Base-by-base conservation (phyloP, 345 rosid genomes). In the Salix viminalis region DNA sequence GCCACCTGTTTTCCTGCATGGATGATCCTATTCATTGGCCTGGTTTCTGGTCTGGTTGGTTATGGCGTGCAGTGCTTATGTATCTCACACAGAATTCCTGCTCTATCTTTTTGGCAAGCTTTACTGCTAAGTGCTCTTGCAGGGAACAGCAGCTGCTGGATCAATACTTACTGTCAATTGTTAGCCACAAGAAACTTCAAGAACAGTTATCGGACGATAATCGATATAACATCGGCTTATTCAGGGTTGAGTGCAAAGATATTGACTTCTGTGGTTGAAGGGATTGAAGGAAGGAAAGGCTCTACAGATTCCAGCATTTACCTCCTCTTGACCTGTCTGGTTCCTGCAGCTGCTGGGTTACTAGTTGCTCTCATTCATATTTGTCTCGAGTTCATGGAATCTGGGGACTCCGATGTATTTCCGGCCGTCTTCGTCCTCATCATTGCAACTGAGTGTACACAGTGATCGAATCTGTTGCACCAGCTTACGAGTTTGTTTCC, bases 111-210 rank as follows among this genome's bases (percentile, higher is more conserved):
- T 48, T 77, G 72, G 56, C 80, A 77, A 28, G 66, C 56, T 7
- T 37, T 77, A 14, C 52, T 77, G 24, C 80, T 71, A 18, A 65
- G 48, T 65, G 39, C 11, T 48, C 64, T 71, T 62, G 71, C 71
- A 71, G 80, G 76, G 24, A 64, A 77, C 18, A 75, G 83, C 65
- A 48, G 41, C 24, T 80, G 83, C 18, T 80, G 83, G 79, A 65
- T 80, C 58, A 70, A 64, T 44, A 80, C 79, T 28, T 76, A 70
- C 5, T 71, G 76, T 36, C 67, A 71, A 32, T 28, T 42, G 14
- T 71, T 80, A 66, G 79, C 79, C 23, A 65, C 72, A 14, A 71
- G 76, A 50, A 80, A 80, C n/a, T 80, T 80, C 66, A 71, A 12
- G 37, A 39, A 42, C 62, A 30, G 50, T 1, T 58, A 71, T 4